Conservation (phyloP, 345 rosid species). For the Nephelium lappaceum region DNA sequence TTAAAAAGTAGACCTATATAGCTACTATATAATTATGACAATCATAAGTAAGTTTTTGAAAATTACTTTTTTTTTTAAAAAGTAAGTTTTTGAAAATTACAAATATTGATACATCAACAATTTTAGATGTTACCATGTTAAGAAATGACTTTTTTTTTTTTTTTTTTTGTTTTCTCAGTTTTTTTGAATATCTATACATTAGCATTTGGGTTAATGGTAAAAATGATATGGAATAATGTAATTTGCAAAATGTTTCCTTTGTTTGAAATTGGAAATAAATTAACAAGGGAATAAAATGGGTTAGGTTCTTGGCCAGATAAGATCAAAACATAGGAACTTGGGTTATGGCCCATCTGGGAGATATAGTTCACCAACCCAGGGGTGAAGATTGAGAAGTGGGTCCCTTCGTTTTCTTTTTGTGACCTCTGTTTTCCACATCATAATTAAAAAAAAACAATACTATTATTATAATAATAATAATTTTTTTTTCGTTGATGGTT, state of each 20-base stretch:
- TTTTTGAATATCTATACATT: too few species aligned
- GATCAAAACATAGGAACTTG: neutral
- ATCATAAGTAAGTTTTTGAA: neutral
- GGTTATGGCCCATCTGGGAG: conserved; percentile 7
- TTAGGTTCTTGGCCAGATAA: neutral
- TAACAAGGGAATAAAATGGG: neutral
- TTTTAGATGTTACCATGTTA: neutral
- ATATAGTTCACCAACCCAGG: conserved; percentile 29
- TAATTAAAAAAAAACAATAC: neutral
- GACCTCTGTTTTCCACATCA: neutral
- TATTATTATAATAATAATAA: neutral
- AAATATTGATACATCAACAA: conserved; percentile 1
- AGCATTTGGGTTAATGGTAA: too few species aligned
- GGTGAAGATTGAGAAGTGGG: conserved; percentile 17
- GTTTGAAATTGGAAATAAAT: neutral
- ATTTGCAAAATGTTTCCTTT: neutral
- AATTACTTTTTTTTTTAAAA: too few species aligned
- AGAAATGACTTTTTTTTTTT: neutral
- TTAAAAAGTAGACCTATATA: neutral
- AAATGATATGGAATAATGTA: too few species aligned
- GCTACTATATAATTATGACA: neutral
- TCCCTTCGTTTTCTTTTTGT: conserved; percentile 4
- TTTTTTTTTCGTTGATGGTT: conserved; percentile 1
- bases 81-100: neutral
- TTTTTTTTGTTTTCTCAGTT: too few species aligned